Conservation (phyloP, 768 basidiomycete species). For the Boletus eberwhitei region DNA sequence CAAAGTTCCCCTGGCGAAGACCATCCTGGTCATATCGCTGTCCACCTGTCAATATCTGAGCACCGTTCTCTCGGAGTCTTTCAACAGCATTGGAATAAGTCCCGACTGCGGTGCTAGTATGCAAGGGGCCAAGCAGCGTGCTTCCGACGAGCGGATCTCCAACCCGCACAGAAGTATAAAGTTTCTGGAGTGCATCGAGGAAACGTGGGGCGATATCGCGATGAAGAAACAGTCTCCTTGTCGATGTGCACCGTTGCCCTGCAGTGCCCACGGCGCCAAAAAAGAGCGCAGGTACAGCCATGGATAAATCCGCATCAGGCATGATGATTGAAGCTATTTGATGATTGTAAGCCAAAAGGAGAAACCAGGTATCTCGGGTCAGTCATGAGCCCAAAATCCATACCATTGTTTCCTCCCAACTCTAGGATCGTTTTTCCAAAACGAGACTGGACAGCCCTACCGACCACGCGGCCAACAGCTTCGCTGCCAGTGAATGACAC, state of each 20-base stretch:
- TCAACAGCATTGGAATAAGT: slow-evolving; percentile 61
- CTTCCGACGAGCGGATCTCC: slow-evolving; percentile 79
- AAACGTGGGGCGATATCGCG: slow-evolving; percentile 72
- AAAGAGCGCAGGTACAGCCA: slow-evolving; percentile 88
- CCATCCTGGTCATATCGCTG: slow-evolving; percentile 47
- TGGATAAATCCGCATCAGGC: slow-evolving; percentile 87
- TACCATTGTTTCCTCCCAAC: slow-evolving; percentile 94
- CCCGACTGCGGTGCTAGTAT: slow-evolving; percentile 64
- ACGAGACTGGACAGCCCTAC: slow-evolving; percentile 78
- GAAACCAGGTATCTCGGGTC: slow-evolving; percentile 17
- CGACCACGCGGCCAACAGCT: slow-evolving; percentile 80
- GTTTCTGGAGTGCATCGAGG: slow-evolving; percentile 65
- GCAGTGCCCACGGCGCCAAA: slow-evolving; percentile 91
- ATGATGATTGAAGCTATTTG: slow-evolving; percentile 81
- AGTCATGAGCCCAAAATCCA: slow-evolving; percentile 20
- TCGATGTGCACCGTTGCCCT: slow-evolving; percentile 82
- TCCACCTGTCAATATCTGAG: slow-evolving; percentile 77
- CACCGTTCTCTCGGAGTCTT: slow-evolving; percentile 59
- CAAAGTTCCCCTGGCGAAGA: slow-evolving; percentile 76
- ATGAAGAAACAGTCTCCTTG: slow-evolving; percentile 87
- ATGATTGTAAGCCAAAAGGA: slow-evolving; percentile 14
- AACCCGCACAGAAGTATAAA: slow-evolving; percentile 68
- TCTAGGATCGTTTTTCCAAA: slow-evolving; percentile 92
- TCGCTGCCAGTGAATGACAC: slow-evolving; percentile 98
- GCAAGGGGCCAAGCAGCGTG: slow-evolving; percentile 86